phyloP scores from a whole-genome alignment of 208 protist species.

The Crithidia sp. region DNA sequence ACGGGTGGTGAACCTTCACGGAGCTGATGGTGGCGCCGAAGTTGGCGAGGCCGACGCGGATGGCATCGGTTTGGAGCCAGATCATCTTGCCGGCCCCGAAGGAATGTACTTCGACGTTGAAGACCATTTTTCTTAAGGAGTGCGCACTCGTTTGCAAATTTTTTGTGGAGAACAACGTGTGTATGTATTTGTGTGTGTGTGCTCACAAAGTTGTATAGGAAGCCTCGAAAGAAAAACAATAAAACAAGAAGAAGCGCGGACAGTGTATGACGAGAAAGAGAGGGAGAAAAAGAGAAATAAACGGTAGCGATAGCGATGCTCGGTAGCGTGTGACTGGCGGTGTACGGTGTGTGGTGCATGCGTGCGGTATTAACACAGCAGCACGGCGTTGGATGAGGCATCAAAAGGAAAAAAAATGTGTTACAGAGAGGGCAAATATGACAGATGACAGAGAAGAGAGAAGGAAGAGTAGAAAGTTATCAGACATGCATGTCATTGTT shows the following conservation, averaged over 20 bases:
- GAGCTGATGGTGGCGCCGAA: slow-evolving; percentile 64
- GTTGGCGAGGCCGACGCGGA: slow-evolving; percentile 46
- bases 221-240: slow-evolving; percentile 6
- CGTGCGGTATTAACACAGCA: no score
- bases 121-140: slow-evolving; percentile 22
- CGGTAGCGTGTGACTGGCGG: no score
- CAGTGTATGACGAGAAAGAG: background rate
- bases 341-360: no score
- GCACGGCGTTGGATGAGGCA: no score
- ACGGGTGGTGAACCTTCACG: slow-evolving; percentile 36
- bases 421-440: background rate
- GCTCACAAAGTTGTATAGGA: background rate
- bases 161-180: background rate
- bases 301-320: no score
- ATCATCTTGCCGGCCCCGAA: slow-evolving; percentile 50
- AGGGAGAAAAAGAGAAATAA: background rate
- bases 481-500: no score
- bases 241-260: background rate
- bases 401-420: background rate
- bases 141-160: no score
- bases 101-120: slow-evolving; percentile 29
- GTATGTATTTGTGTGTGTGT: background rate
- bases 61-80: slow-evolving; percentile 33
- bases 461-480: background rate
- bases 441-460: background rate